Evolutionary conservation across 345 rosid species (phyloP).

Genomic region (Aquilaria yunnanensis): DNA sequence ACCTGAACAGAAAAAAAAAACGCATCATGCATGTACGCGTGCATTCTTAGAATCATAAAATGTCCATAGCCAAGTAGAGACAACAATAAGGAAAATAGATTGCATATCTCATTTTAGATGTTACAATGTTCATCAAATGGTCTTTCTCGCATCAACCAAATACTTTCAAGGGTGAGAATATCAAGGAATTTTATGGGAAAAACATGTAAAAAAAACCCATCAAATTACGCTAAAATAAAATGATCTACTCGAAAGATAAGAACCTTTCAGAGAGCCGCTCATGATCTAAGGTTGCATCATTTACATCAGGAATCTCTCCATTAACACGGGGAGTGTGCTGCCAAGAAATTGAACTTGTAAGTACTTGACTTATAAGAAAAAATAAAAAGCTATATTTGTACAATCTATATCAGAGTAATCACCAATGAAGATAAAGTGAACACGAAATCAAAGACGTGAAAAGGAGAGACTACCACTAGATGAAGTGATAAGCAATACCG

Average conservation of each 20-base stretch:
- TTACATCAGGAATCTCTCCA: conserved; percentile 69
- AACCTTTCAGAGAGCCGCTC: conserved; percentile 89
- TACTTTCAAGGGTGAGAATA: too few species aligned
- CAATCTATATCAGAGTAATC: not conserved
- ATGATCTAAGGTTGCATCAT: conserved; percentile 87
- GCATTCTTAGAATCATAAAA: too few species aligned
- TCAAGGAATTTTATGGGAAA: too few species aligned
- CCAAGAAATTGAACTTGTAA: conserved; percentile 24
- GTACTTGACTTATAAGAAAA: not conserved
- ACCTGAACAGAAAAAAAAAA: conserved; percentile 34
- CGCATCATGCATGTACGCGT: not conserved
- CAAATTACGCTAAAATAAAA: too few species aligned
- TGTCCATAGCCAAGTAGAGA: too few species aligned
- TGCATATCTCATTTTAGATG: not conserved
- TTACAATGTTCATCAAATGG: not conserved
- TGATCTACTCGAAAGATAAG: conserved; percentile 1
- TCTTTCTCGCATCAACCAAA: too few species aligned
- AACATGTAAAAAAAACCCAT: too few species aligned
- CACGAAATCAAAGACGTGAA: not conserved
- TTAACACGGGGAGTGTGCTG: conserved; percentile 93
- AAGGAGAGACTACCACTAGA: not conserved
- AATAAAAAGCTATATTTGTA: not conserved
- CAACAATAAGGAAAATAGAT: too few species aligned
- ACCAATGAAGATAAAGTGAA: not conserved
- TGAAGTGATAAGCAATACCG: conserved; percentile 31